Percentiles rank a stretch among this genome's conserved stretches.
Conservation (phyloP, 257 asterid species). For the Nicotiana obtusifolia region DNA sequence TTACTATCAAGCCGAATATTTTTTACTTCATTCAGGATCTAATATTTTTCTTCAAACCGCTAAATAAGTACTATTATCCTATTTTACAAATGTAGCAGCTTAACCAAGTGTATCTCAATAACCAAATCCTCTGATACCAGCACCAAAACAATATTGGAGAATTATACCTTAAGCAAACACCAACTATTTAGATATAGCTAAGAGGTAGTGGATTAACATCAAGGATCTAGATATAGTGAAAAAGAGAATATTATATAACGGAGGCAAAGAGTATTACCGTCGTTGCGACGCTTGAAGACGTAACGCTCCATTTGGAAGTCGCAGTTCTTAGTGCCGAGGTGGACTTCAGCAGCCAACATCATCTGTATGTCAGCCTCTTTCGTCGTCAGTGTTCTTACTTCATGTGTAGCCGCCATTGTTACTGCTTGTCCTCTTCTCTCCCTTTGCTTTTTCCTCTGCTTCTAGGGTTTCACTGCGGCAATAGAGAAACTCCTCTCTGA, state of each 20-base stretch:
- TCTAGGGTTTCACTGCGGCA: conserved; percentile 9
- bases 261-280: background rate
- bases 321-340: conserved; percentile 6
- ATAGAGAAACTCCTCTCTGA: background rate
- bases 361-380: conserved; percentile 10
- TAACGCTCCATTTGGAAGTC: conserved; percentile 9
- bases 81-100: too few relatives aligned
- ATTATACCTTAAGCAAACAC: background rate
- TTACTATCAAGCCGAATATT: background rate
- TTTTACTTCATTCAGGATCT: background rate
- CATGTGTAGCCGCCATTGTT: conserved; percentile 1
- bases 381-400: background rate
- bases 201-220: background rate
- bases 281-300: background rate
- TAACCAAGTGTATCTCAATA: too few relatives aligned
- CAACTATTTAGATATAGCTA: background rate
- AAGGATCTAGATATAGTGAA: background rate
- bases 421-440: background rate
- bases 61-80: too few relatives aligned
- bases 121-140: too few relatives aligned
- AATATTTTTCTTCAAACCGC: background rate
- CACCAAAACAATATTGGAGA: background rate
- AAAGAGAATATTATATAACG: background rate
- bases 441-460: background rate
- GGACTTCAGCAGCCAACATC: conserved; percentile 11